Evolutionary conservation across 1,284 basidiomycete species (phyloP), one percentile per base, ranked within the genome.

Genomic region (Trichosporon coremiiforme): DNA sequence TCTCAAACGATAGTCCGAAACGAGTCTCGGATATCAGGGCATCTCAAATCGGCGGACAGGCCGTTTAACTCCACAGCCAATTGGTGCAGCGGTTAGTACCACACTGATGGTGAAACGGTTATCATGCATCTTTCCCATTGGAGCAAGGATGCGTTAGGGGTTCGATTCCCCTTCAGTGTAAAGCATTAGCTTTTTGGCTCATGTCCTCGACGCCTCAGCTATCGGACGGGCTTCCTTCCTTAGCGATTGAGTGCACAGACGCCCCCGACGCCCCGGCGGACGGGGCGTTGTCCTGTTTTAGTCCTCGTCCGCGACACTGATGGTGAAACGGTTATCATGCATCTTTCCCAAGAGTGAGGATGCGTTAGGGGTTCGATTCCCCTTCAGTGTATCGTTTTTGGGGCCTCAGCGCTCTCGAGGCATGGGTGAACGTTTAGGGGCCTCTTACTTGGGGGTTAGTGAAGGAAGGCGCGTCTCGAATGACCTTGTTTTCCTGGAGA

Each of bases 111-210:
- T 25, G 25, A 25, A 25, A 25, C 25, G 25, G 25, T 25, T 62
- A 62, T 62, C 57, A 62, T 33, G 57, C 15, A 31, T 25, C 29
- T n/a, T 33, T 62, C 57, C 57, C 57, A 45, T n/a, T n/a, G 4
- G 41, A 45, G 41, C 17, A 35, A 62, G 57, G 29, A 25, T 31
- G 15, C 20, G 57, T 62, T 62, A 62, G 57, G 57, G 57, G 57
- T 62, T 62, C 57, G 57, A 62, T 62, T 62, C 57, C 57, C 57
- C 57, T 62, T 62, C 57, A n/a, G 15, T 33, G 57, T 33, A 62
- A n/a, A n/a, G n/a, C n/a, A n/a, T n/a, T n/a, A n/a, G n/a, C n/a
- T n/a, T n/a, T n/a, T n/a, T n/a, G n/a, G n/a, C n/a, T n/a, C n/a
- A n/a, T n/a, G n/a, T n/a, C n/a, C n/a, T n/a, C n/a, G n/a, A n/a